phyloP scores from a whole-genome alignment of 2,329 filamentous ascomycete genomes.

The Leptographium wingfieldii region DNA sequence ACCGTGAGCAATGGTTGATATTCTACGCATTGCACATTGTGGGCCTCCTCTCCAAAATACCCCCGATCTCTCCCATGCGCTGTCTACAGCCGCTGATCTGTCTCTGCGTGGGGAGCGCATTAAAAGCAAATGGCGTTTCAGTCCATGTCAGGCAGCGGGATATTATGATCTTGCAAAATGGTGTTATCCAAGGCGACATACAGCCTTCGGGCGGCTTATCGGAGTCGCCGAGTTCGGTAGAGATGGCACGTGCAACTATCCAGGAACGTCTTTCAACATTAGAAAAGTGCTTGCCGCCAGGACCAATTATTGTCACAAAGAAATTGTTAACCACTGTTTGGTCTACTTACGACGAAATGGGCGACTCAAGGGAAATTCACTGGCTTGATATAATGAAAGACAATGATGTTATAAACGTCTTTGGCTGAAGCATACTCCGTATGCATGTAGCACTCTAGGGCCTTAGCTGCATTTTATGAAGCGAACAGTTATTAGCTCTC shows the following conservation, averaged over 20 bases:
- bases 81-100: slow-evolving; percentile 15
- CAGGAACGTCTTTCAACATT: slow-evolving; percentile 22
- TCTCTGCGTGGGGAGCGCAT: slow-evolving; percentile 12
- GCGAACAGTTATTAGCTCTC: not conserved
- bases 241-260: slow-evolving; percentile 21
- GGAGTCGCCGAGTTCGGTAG: not conserved
- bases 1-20: slow-evolving; percentile 4
- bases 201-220: not conserved
- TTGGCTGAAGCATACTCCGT: not conserved
- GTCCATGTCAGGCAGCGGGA: not conserved
- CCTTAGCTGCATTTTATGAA: not conserved
- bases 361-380: slow-evolving; percentile 9
- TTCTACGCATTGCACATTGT: slow-evolving; percentile 9
- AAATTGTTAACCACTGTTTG: slow-evolving; percentile 26
- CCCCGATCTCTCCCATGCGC: slow-evolving; percentile 13
- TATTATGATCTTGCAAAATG: not conserved
- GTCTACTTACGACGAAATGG: slow-evolving; percentile 24
- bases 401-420: not conserved
- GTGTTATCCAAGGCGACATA: not conserved
- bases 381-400: slow-evolving; percentile 11
- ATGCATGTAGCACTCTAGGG: not conserved
- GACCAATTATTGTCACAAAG: slow-evolving; percentile 24
- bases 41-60: slow-evolving; percentile 9
- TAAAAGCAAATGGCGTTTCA: slow-evolving; percentile 1
- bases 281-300: slow-evolving; percentile 25